These are phyloP conservation scores for Grigorovia transvaalensis DNA, from an alignment of 805 yeast genomes.

Conservation along the genomic window DNA sequence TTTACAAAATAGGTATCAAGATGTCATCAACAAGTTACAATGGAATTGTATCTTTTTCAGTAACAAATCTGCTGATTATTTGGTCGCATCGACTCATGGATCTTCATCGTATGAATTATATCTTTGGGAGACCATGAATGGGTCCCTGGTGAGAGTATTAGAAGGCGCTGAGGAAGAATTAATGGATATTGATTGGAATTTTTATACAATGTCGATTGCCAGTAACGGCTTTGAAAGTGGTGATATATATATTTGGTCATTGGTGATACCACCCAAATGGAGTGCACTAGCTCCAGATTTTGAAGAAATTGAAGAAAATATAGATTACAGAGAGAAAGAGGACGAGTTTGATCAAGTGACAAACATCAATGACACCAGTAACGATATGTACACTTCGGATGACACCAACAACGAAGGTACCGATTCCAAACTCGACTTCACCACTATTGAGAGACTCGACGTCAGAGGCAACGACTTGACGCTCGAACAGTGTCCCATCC, in stretches of 20 bases:
- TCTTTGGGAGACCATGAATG: constrained; percentile 85
- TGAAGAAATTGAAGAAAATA: constrained; percentile 86
- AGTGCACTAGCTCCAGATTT: constrained; percentile 94
- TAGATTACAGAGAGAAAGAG: constrained; percentile 77
- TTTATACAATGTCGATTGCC: constrained; percentile 57
- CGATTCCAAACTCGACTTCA: constrained; percentile 57
- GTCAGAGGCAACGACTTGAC: constrained; percentile 59
- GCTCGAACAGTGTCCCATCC: constrained; percentile 48
- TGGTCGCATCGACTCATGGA: constrained; percentile 84
- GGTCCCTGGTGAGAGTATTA: constrained; percentile 76
- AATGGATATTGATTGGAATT: constrained; percentile 81
- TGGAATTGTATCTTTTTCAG: constrained; percentile 79
- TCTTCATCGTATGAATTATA: constrained; percentile 76
- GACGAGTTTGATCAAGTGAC: constrained; percentile 83
- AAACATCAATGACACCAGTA: constrained; percentile 29
- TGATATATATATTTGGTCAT: constrained; percentile 69
- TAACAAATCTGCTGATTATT: constrained; percentile 63
- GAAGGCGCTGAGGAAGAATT: constrained; percentile 85
- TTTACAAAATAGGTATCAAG: constrained; percentile 75
- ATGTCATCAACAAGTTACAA: constrained; percentile 76
- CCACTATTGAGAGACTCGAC: constrained; percentile 51
- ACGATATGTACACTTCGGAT: constrained; percentile 18
- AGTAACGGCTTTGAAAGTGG: constrained; percentile 86
- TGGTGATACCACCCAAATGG: constrained; percentile 84
- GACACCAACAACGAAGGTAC: constrained; percentile 33